A percentile compares a stretch with the other conserved stretches of the same genome.
Evolutionary conservation across 2,329 filamentous ascomycete species (phyloP).

Genomic region (Ilyonectria mors-panacis): DNA sequence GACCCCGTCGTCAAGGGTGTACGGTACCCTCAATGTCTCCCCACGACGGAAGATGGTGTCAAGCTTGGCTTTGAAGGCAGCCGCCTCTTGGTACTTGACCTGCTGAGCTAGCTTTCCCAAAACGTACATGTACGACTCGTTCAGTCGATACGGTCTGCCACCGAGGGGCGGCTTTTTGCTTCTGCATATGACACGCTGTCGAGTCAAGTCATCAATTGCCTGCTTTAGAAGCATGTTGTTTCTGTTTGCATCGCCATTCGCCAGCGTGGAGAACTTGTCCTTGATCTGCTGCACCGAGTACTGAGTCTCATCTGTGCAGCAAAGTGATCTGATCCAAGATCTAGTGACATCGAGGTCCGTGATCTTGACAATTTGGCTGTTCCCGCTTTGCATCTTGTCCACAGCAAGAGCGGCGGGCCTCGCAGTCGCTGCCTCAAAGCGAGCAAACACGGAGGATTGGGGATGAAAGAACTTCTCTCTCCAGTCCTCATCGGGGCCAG

Average conservation of each 20-base stretch:
- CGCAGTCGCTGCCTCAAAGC: conserved; percentile 68
- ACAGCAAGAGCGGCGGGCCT: conserved; percentile 60
- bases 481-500: conserved; percentile 59
- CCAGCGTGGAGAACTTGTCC: conserved; percentile 67
- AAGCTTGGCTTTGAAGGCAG: conserved; percentile 71
- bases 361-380: conserved; percentile 30
- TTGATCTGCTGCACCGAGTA: conserved; percentile 66
- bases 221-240: conserved; percentile 63
- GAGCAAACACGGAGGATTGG: conserved; percentile 69
- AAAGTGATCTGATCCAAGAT: conserved; percentile 74
- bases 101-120: conserved; percentile 71
- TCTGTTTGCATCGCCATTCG: conserved; percentile 54
- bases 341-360: conserved; percentile 61
- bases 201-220: conserved; percentile 64
- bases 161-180: conserved; percentile 71
- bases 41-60: conserved; percentile 68
- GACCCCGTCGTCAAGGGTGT: conserved; percentile 75
- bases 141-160: conserved; percentile 75
- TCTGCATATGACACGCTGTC: conserved; percentile 70
- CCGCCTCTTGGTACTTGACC: conserved; percentile 71
- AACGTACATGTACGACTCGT: conserved; percentile 69
- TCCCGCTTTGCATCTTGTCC: conserved; percentile 27
- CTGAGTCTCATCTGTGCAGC: conserved; percentile 65
- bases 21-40: conserved; percentile 64
- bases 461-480: conserved; percentile 70